A percentile compares a stretch with the other conserved stretches of the same genome.
These are phyloP conservation scores for Verticillium klebahnii DNA, from an alignment of 2,329 filamentous ascomycete species.

Conservation along the genomic window DNA sequence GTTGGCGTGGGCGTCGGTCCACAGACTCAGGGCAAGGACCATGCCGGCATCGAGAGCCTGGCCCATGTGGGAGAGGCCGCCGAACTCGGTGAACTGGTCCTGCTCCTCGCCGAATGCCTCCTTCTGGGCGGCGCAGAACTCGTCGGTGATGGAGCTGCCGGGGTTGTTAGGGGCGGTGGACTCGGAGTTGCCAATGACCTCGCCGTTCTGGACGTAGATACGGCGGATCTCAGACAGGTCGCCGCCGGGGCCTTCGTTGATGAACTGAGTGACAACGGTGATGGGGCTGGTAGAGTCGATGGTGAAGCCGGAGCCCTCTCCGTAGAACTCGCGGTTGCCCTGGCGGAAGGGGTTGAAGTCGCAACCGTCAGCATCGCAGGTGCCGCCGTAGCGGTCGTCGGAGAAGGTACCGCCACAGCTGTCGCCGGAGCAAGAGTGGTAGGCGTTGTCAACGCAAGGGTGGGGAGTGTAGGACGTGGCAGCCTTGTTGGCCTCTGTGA, in stretches of 20 bases:
- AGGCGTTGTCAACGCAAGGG: slow-evolving; percentile 48
- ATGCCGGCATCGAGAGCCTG: slow-evolving; percentile 34
- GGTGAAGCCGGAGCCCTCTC: slow-evolving; percentile 42
- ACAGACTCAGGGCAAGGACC: slow-evolving; percentile 47
- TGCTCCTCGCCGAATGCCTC: slow-evolving; percentile 49
- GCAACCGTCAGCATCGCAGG: slow-evolving; percentile 66
- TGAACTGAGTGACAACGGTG: slow-evolving; percentile 66
- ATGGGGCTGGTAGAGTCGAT: slow-evolving; percentile 56
- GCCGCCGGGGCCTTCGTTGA: slow-evolving; percentile 36
- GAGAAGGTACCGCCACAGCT: slow-evolving; percentile 50
- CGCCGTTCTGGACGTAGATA: slow-evolving; percentile 61
- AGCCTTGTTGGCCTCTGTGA: slow-evolving; percentile 56
- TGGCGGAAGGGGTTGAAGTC: slow-evolving; percentile 67
- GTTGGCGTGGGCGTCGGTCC: slow-evolving; percentile 58
- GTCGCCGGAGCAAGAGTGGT: slow-evolving; percentile 45
- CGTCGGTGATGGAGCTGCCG: slow-evolving; percentile 47
- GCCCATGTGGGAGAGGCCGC: slow-evolving; percentile 54
- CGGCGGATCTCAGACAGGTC: slow-evolving; percentile 56
- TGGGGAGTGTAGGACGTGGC: slow-evolving; percentile 63
- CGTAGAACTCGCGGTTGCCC: slow-evolving; percentile 61
- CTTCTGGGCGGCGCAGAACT: slow-evolving; percentile 58
- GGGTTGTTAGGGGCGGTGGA: slow-evolving; percentile 30
- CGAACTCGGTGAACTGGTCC: slow-evolving; percentile 45
- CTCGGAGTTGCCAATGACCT: slow-evolving; percentile 51
- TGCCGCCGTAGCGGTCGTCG: slow-evolving; percentile 51